These are phyloP conservation scores for Oryza nivara DNA, from an alignment of 176 grass and related monocot species.

Conservation along the genomic window DNA sequence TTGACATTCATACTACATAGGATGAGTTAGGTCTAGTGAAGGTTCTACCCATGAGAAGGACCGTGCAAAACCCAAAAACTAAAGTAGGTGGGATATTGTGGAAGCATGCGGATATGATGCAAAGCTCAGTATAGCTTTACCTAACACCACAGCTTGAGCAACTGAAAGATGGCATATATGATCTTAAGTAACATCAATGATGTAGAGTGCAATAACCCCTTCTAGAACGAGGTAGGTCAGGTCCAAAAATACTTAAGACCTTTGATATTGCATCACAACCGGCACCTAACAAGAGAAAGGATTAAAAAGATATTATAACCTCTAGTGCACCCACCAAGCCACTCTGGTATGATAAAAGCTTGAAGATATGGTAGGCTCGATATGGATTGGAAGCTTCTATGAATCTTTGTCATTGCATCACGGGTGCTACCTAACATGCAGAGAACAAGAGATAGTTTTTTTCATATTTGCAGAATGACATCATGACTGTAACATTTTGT, in stretches of 20 bases:
- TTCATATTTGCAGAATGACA: conserved; percentile 35
- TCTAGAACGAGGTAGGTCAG: conserved; percentile 63
- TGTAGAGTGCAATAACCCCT: conserved; percentile 47
- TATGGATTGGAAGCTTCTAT: conserved; percentile 52
- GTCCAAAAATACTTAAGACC: conserved; percentile 39
- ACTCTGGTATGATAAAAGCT: conserved; percentile 39
- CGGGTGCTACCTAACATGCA: conserved; percentile 56
- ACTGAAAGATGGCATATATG: conserved; percentile 49
- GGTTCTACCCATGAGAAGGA: conserved; percentile 43
- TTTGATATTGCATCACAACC: conserved; percentile 54
- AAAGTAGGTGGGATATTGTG: conserved; percentile 51
- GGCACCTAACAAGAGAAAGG: conserved; percentile 51
- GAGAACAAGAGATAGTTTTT: conserved; percentile 34
- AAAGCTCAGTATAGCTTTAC: conserved; percentile 56
- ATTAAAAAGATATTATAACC: conserved; percentile 47
- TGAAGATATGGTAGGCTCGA: conserved; percentile 44
- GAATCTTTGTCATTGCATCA: conserved; percentile 57
- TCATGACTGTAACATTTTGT: conserved; percentile 34
- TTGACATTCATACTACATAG: conserved; percentile 37
- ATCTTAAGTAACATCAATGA: conserved; percentile 55
- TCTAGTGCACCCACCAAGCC: conserved; percentile 51
- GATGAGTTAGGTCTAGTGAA: conserved; percentile 61
- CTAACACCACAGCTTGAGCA: conserved; percentile 57
- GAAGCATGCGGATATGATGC: conserved; percentile 56
- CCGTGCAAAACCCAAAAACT: conserved; percentile 35